Conservation (phyloP, 2,329 filamentous ascomycete genomes). For the Diplodia seriata region DNA sequence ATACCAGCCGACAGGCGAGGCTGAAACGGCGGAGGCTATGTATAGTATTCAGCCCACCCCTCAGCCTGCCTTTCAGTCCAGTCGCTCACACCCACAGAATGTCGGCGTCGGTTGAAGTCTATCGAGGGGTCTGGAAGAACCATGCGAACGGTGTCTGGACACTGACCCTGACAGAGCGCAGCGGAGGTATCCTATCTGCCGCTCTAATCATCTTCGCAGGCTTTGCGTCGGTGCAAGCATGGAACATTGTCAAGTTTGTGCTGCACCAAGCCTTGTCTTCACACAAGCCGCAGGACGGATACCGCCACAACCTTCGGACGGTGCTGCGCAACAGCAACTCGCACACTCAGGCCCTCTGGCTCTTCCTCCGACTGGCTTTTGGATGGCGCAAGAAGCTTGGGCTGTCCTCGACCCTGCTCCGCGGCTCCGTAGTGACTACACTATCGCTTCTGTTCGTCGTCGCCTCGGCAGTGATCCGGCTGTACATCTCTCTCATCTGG, state of each 20-base stretch:
- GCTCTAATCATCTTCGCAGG: conserved; percentile 6
- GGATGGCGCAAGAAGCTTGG: conserved; percentile 16
- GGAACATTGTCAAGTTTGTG: conserved; percentile 17
- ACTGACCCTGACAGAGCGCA: neutral
- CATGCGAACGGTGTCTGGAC: conserved; percentile 4
- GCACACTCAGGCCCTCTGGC: neutral
- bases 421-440: neutral
- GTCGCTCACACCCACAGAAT: neutral
- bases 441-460: neutral
- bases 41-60: neutral
- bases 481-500: conserved; percentile 11
- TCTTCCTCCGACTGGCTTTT: neutral
- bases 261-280: conserved; percentile 4
- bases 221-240: conserved; percentile 2
- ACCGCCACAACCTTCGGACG: conserved; percentile 7
- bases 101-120: neutral
- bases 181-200: neutral
- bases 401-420: neutral
- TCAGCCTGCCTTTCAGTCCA: neutral
- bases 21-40: neutral
- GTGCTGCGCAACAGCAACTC: conserved; percentile 14
- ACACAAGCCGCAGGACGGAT: conserved; percentile 3
- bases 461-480: conserved; percentile 2
- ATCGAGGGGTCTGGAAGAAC: conserved; percentile 2
- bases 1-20: neutral